phyloP scores from a whole-genome alignment of 225 moss, liverwort and hornwort genomes.

The Lunularia cruciata region DNA sequence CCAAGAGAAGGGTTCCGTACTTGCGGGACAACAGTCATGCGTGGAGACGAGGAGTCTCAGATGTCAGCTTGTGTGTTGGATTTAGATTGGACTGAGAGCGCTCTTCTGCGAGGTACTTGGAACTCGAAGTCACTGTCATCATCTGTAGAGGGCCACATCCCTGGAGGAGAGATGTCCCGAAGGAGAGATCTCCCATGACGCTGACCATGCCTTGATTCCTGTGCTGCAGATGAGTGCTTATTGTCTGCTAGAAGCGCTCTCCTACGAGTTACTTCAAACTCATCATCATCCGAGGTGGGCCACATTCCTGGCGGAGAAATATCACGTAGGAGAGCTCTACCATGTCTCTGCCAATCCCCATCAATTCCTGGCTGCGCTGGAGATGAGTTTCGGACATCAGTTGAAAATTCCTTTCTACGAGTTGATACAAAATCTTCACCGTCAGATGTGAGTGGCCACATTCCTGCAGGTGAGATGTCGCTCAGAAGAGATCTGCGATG shows the following conservation, averaged over 20 bases:
- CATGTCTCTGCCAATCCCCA: not conserved
- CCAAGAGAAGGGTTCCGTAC: no score
- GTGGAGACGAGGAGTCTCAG: no score
- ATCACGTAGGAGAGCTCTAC: no score
- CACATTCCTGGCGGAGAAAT: not conserved
- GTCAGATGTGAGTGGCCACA: slow-evolving; percentile 2
- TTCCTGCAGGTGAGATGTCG: slow-evolving; percentile 13
- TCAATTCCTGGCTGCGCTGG: no score
- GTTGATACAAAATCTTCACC: no score
- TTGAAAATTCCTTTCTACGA: not conserved
- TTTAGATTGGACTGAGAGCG: no score
- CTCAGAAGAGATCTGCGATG: not conserved
- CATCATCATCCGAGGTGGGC: not conserved
- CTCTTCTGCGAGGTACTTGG: not conserved
- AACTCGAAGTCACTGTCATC: not conserved
- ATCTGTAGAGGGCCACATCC: slow-evolving; percentile 20
- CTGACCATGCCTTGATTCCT: no score
- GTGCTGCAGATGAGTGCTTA: no score
- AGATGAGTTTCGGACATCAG: no score
- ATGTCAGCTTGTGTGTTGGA: no score
- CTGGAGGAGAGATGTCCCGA: not conserved
- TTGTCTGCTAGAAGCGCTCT: not conserved
- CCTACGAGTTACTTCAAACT: not conserved
- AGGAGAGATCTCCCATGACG: no score
- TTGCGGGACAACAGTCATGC: no score